Percentiles rank a stretch among this genome's conserved stretches.
These are phyloP conservation scores for Ganoderma boninense DNA, from an alignment of 1,284 basidiomycete genomes.

Conservation along the genomic window DNA sequence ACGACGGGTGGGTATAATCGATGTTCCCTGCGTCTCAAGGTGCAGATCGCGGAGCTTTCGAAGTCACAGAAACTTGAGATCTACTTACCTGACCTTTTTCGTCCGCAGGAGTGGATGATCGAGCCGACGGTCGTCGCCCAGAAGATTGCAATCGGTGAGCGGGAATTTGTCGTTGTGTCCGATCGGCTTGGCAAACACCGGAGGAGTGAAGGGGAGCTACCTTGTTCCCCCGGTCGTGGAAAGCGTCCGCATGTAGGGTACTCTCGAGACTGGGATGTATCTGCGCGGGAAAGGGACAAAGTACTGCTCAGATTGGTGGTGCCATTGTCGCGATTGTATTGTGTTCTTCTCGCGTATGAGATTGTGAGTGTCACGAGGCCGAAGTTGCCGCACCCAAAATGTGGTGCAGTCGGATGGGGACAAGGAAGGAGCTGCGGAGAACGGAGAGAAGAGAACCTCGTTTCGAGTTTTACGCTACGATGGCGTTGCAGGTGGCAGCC, in stretches of 20 bases:
- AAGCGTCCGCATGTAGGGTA: slow-evolving; percentile 46
- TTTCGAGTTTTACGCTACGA: neutral
- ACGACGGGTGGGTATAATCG: slow-evolving; percentile 57
- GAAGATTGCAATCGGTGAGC: slow-evolving; percentile 66
- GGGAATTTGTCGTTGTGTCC: no score
- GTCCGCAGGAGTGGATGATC: slow-evolving; percentile 59
- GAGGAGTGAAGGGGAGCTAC: slow-evolving; percentile 62
- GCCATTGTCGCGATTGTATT: neutral
- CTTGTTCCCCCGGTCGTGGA: slow-evolving; percentile 70
- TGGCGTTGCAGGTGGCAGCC: neutral
- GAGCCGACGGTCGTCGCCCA: slow-evolving; percentile 69
- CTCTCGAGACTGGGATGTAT: neutral
- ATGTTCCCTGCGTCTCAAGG: slow-evolving; percentile 52
- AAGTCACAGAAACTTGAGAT: slow-evolving; percentile 9
- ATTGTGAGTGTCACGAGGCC: neutral
- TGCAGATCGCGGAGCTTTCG: slow-evolving; percentile 31
- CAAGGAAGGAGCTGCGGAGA: neutral
- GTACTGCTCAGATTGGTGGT: neutral
- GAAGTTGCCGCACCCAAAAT: neutral
- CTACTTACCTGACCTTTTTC: slow-evolving; percentile 3
- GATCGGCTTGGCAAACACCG: slow-evolving; percentile 52
- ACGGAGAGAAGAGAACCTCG: neutral
- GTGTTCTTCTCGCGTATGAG: neutral
- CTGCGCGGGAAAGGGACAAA: neutral
- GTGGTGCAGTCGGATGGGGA: neutral